Base-by-base conservation (phyloP, 257 asterid species). In the Linaria vulgaris region DNA sequence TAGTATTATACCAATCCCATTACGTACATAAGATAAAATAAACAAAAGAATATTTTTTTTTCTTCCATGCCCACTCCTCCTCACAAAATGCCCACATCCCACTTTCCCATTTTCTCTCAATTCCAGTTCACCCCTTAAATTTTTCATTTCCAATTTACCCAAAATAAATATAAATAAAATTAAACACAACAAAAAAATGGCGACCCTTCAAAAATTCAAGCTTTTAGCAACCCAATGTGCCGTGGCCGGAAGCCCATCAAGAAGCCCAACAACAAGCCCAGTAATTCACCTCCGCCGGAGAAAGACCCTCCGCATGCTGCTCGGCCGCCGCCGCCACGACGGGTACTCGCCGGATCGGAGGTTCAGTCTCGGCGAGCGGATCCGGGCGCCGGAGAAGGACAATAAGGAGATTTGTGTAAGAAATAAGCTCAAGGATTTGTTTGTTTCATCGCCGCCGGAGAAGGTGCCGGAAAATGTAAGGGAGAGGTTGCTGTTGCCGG, bases 241-340 rank as follows among this genome's bases (percentile, higher is more conserved):
- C 3, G 94, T 84, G 11, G 83, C 87, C 24, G 87, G 84, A 14
- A 89, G 95, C 73, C 97, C 95, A n/a, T 80, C 91, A 4, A 69
- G 87, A 19, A 86, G 95, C 70, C 95, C 95, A 13, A 79, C 91
- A 0, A 48, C 94, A 3, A 87, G 95, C 79, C 97, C 95, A 1
- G 91, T 87, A 15, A 78, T 87, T 66, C 95, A 90, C 67, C 89
- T 89, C 76, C 97, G 97, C 71, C 82, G 95, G 50, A 75, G 91
- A 23, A 89, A 76, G 69, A 89, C 97, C 3, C 94, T 89, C 13
- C 87, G 95, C 2, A 89, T 87, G 97, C 78, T 89, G 9, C 95
- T 89, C 73, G 70, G 73, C 48, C 87, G 88, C 39, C 9, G 17
- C 63, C 71, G 14, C 77, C 71, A 64, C 8, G 53, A 53, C 43